These are phyloP conservation scores for Mrakia gelida DNA, from an alignment of 768 basidiomycete genomes.

Conservation along the genomic window DNA sequence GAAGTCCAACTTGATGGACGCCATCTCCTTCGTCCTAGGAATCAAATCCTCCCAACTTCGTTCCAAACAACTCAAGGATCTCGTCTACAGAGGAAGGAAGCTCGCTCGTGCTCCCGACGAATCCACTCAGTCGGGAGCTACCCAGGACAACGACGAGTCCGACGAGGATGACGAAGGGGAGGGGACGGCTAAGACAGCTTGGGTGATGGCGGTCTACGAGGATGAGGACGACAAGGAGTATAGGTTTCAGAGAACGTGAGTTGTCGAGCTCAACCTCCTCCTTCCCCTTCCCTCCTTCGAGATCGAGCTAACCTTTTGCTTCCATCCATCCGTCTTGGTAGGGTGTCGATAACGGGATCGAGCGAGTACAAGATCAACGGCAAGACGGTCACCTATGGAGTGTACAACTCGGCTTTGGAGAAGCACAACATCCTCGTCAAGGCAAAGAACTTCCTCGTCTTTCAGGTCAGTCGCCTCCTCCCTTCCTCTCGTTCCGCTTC, in stretches of 20 bases:
- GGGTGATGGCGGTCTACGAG: slow-evolving; percentile 87
- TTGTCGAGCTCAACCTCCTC: slow-evolving; percentile 44
- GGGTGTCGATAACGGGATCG: slow-evolving; percentile 78
- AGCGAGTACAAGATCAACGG: slow-evolving; percentile 88
- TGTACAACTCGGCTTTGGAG: slow-evolving; percentile 82
- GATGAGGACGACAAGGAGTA: slow-evolving; percentile 76
- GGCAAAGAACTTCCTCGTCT: slow-evolving; percentile 98
- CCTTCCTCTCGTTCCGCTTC: not conserved
- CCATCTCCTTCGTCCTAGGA: slow-evolving; percentile 96
- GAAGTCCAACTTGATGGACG: slow-evolving; percentile 99
- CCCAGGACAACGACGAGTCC: slow-evolving; percentile 37
- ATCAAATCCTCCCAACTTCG: slow-evolving; percentile 89
- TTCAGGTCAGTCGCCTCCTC: slow-evolving; percentile 55
- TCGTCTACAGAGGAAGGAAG: slow-evolving; percentile 84
- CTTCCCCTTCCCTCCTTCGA: not conserved
- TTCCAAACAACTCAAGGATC: slow-evolving; percentile 87
- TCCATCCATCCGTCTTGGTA: not conserved
- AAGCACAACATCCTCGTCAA: slow-evolving; percentile 94
- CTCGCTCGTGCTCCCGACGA: slow-evolving; percentile 45
- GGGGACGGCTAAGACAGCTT: slow-evolving; percentile 83
- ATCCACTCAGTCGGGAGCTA: slow-evolving; percentile 28
- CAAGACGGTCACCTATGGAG: slow-evolving; percentile 73
- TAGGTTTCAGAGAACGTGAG: slow-evolving; percentile 82
- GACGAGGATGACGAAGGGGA: slow-evolving; percentile 56
- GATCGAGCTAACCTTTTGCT: no score